phyloP scores from a whole-genome alignment of 2,329 filamentous ascomycete species.

The Corniculantispora saksenae region DNA sequence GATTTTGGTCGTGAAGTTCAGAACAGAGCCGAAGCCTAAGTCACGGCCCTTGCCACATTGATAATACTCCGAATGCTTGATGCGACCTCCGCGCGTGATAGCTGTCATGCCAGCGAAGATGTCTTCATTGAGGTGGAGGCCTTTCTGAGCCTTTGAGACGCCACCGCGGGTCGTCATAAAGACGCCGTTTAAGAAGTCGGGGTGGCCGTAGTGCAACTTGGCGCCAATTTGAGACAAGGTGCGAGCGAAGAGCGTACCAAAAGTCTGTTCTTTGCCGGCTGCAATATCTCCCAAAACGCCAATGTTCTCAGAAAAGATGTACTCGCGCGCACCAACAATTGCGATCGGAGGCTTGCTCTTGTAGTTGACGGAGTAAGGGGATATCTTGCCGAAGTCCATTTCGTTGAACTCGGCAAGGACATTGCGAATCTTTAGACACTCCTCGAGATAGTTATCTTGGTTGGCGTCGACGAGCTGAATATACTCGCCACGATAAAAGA shows the following conservation, averaged over 20 bases:
- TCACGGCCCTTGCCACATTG: conserved; percentile 99
- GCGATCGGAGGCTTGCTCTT: conserved; percentile 80
- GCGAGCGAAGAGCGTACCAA: conserved; percentile 97
- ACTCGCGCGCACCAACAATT: conserved; percentile 97
- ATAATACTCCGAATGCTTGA: conserved; percentile 99
- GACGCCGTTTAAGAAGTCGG: conserved; percentile 98
- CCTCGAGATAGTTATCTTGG: conserved; percentile 98
- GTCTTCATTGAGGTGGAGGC: conserved; percentile 97
- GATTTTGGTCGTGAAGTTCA: conserved; percentile 99
- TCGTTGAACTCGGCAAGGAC: conserved; percentile 98
- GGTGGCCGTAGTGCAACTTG: conserved; percentile 98
- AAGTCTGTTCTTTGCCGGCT: conserved; percentile 98
- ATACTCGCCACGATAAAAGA: conserved; percentile 99
- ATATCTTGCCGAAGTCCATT: conserved; percentile 94
- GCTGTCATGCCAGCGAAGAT: conserved; percentile 99
- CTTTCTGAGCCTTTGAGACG: conserved; percentile 98
- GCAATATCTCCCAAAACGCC: conserved; percentile 98
- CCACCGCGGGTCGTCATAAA: conserved; percentile 99
- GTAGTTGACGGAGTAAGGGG: conserved; percentile 91
- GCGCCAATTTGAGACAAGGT: conserved; percentile 95
- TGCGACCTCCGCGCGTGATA: conserved; percentile 89
- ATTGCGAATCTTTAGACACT: conserved; percentile 97
- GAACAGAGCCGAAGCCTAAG: conserved; percentile 97
- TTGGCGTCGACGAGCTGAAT: conserved; percentile 99
- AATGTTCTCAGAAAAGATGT: conserved; percentile 99